Evolutionary conservation across 2,329 filamentous ascomycete species (phyloP), one percentile per base, ranked within the genome.

Genomic region (Byssothecium circinans): DNA sequence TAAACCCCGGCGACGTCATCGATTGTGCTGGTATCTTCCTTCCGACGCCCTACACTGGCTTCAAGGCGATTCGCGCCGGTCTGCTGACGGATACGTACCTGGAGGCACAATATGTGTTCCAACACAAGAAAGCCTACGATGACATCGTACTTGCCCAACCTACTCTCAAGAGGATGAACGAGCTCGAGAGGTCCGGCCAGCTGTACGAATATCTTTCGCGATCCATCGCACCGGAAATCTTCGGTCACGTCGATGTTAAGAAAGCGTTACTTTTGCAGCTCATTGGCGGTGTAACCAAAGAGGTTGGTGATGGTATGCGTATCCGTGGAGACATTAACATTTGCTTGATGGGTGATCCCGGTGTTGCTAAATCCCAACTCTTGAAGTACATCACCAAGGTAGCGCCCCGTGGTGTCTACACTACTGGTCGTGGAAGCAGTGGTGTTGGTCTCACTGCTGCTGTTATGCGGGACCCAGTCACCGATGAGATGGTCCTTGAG

Each of bases 251-350:
- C 18, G 94, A 99, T 69, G 94, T 99, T 41, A 99, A 99, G 79
- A 99, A 99, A 73, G 94, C 94, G 1, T 82, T 99, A 11, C 81
- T 99, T n/a, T 80, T 99, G 4, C 85, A 97, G 23, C 83, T 99
- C 27, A 96, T 99, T 57, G 94, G 94, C 52, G 94, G 94, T 76
- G 92, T 96, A 1, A 94, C 86, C 3, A 99, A 99, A 74, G 87
- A 94, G 65, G 95, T 97, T 82, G 91, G 91, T 43, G 94, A 99
- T 65, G 94, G 94, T 51, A 97, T 99, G 94, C 88, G 91, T 64
- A 99, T 99, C 69, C 90, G 94, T 80, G 94, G 94, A 63, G 94
- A 99, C 67, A 95, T 99, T 78, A 99, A 99, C 75, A 87, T 99
- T 54, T 97, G 94, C 71, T 77, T 99, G 65, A 99, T 99, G 94